Evolutionary conservation across 2,329 filamentous ascomycete genomes (phyloP).

Genomic region (Colletotrichum acutatum): DNA sequence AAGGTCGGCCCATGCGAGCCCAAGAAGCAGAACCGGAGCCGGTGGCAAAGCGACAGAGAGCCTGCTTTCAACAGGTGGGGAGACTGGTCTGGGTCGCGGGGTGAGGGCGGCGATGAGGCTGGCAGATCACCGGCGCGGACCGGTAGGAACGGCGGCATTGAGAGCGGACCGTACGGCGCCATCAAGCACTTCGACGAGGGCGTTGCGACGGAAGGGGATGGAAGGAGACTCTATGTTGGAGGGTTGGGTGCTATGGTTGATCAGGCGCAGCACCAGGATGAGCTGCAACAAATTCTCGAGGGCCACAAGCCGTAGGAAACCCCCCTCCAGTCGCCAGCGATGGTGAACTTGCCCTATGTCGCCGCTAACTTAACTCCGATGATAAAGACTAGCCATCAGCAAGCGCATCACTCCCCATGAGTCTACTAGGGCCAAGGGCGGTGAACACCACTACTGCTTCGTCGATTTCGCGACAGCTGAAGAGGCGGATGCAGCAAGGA

Average conservation of each 20-base stretch:
- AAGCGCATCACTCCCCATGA: constrained; percentile 69
- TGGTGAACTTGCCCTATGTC: neutral
- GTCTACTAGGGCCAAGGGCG: constrained; percentile 61
- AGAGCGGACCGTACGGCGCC: constrained; percentile 42
- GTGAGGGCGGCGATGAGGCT: constrained; percentile 29
- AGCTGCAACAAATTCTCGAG: constrained; percentile 59
- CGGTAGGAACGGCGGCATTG: constrained; percentile 10
- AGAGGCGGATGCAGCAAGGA: constrained; percentile 63
- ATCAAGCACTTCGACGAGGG: constrained; percentile 46
- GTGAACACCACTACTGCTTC: constrained; percentile 72
- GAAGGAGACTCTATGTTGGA: constrained; percentile 61
- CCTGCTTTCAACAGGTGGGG: constrained; percentile 55
- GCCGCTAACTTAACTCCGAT: constrained; percentile 38
- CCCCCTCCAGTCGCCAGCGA: no score
- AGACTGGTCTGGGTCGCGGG: constrained; percentile 48
- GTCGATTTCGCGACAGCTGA: constrained; percentile 69
- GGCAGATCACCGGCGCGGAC: neutral
- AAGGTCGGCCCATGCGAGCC: constrained; percentile 74
- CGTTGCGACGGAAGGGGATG: constrained; percentile 41
- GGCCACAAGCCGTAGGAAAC: constrained; percentile 55
- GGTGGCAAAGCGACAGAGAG: constrained; percentile 37
- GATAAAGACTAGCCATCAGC: constrained; percentile 46
- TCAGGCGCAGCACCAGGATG: constrained; percentile 56
- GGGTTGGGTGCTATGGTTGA: constrained; percentile 61
- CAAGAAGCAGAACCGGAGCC: constrained; percentile 49